Conservation (phyloP, 1,139 yeast genomes). For the Yamadazyma songkhlaensis region DNA sequence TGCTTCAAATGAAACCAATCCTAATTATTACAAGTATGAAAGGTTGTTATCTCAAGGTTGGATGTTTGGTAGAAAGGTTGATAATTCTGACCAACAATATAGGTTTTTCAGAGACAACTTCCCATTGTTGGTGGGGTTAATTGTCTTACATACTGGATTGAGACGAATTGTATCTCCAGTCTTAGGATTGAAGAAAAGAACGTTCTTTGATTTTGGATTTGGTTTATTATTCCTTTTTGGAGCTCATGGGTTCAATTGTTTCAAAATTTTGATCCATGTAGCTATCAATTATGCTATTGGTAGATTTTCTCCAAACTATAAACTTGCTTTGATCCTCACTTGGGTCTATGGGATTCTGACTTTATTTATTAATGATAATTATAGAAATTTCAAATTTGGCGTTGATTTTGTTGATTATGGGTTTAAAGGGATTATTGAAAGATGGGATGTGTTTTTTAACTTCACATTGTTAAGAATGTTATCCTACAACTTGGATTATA, state of each 20-base stretch:
- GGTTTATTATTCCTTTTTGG: conserved; percentile 69
- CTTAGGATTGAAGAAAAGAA: conserved; percentile 29
- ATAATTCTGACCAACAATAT: conserved; percentile 89
- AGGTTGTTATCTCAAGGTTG: conserved; percentile 66
- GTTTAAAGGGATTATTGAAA: conserved; percentile 68
- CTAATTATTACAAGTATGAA: conserved; percentile 67
- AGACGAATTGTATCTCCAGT: conserved; percentile 34
- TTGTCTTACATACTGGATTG: conserved; percentile 50
- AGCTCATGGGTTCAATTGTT: conserved; percentile 74
- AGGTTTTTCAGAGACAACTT: conserved; percentile 82
- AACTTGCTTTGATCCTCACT: conserved; percentile 35
- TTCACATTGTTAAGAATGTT: conserved; percentile 82
- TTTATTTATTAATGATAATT: conserved; percentile 73
- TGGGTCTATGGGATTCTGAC: conserved; percentile 82
- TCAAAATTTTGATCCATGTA: conserved; percentile 61
- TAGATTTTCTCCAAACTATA: conserved; percentile 30
- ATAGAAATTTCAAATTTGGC: conserved; percentile 53
- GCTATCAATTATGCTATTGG: conserved; percentile 54
- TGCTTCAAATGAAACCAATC: conserved; percentile 73
- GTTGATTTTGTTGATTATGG: conserved; percentile 52
- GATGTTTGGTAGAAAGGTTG: conserved; percentile 78
- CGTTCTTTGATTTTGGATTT: conserved; percentile 66
- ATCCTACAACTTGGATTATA: conserved; percentile 77
- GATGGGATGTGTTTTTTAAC: conserved; percentile 97
- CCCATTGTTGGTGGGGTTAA: conserved; percentile 53